Evolutionary conservation across 768 basidiomycete genomes (phyloP).

Genomic region (Rhodotorula diobovata): DNA sequence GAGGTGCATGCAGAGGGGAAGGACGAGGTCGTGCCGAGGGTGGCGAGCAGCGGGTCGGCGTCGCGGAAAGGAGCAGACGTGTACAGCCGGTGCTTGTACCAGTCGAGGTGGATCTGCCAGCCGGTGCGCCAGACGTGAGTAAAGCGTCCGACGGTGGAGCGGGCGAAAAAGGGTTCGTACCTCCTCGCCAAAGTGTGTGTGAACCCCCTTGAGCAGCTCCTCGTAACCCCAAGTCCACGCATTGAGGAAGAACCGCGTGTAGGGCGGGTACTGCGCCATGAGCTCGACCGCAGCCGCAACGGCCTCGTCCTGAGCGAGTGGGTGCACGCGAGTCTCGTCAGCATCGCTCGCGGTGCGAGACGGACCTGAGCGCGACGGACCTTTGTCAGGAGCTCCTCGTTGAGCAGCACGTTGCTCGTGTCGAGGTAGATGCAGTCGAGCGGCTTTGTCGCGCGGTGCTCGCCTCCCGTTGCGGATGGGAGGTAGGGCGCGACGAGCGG

Average conservation of each 20-base stretch:
- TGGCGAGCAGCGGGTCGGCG: conserved; percentile 60
- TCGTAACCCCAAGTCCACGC: conserved; percentile 97
- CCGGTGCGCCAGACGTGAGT: too few relatives aligned
- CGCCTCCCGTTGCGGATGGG: background rate
- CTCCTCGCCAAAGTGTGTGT: conserved; percentile 61
- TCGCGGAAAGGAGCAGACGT: conserved; percentile 46
- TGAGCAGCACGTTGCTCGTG: conserved; percentile 63
- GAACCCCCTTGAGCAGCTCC: conserved; percentile 64
- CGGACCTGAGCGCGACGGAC: conserved; percentile 46
- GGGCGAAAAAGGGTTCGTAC: conserved; percentile 50
- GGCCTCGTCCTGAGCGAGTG: conserved; percentile 58
- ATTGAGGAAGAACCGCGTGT: conserved; percentile 79
- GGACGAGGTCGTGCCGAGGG: conserved; percentile 56
- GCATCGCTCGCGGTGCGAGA: too few relatives aligned
- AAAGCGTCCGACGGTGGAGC: too few relatives aligned
- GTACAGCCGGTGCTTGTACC: conserved; percentile 75
- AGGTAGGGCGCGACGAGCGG: conserved; percentile 70
- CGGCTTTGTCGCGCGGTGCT: background rate
- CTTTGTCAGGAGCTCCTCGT: conserved; percentile 59
- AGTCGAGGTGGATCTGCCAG: conserved; percentile 84
- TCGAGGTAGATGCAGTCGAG: conserved; percentile 65
- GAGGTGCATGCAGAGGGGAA: background rate
- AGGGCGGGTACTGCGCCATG: conserved; percentile 62
- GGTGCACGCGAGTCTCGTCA: too few relatives aligned
- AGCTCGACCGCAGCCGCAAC: conserved; percentile 64